Conservation (phyloP, 805 yeast genomes). For the Allodekkera sacchari region DNA sequence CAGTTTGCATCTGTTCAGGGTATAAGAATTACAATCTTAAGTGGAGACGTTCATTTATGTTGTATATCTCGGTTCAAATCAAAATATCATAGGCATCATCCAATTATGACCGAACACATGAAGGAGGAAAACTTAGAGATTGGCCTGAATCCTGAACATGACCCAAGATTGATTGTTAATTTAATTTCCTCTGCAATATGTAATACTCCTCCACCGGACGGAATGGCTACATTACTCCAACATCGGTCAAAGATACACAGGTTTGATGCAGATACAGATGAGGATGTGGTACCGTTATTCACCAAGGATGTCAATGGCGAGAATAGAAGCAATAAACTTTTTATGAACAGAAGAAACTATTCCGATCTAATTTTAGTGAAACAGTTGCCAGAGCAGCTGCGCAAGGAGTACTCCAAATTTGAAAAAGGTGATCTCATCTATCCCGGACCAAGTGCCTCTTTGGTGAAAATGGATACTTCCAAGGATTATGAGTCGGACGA, state of each 20-base stretch:
- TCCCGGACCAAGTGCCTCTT: constrained; percentile 28
- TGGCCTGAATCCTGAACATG: constrained; percentile 48
- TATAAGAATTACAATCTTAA: constrained; percentile 71
- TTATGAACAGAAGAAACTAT: constrained; percentile 65
- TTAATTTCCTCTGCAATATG: constrained; percentile 85
- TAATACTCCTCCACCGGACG: constrained; percentile 88
- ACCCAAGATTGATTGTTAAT: constrained; percentile 72
- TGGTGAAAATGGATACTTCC: constrained; percentile 7
- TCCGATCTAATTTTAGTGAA: constrained; percentile 52
- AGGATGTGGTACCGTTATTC: constrained; percentile 75
- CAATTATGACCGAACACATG: constrained; percentile 24
- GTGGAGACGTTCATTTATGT: constrained; percentile 92
- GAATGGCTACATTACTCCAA: constrained; percentile 68
- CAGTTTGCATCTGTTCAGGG: constrained; percentile 56
- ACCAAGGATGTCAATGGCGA: constrained; percentile 47
- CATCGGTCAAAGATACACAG: constrained; percentile 62
- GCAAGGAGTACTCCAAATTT: constrained; percentile 9
- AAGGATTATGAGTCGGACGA: constrained; percentile 3
- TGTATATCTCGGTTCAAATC: constrained; percentile 73
- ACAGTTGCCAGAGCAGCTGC: constrained; percentile 20
- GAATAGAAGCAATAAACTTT: constrained; percentile 34
- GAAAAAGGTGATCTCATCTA: constrained; percentile 21
- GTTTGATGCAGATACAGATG: constrained; percentile 57
- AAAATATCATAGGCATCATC: constrained; percentile 37
- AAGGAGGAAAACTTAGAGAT: constrained; percentile 32